Evolutionary conservation across 2,329 filamentous ascomycete genomes (phyloP), one percentile per base, ranked within the genome.

Genomic region (Alternaria infectoria): DNA sequence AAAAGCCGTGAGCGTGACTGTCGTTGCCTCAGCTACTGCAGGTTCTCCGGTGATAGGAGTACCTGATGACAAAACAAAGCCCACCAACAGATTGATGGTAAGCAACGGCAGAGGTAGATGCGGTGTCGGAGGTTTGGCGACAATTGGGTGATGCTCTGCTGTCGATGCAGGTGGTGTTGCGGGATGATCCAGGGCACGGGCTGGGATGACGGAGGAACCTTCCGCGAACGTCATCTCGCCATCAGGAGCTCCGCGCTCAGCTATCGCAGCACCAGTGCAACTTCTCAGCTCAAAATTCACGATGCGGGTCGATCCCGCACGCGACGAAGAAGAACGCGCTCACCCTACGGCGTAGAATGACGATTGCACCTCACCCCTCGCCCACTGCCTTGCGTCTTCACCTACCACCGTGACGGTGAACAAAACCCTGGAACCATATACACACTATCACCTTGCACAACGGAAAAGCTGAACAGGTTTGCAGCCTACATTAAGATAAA

Each of bases 271-370:
- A 50, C 23, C 52, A 43, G 54, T 36, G 17, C 40, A 21, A 13
- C 23, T 26, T 25, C 28, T 25, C 54, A 23, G 2, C 44, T 23
- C 51, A 26, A 25, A 56, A 10, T 6, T 10, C 6, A 36, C n/a
- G 44, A 40, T 3, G 11, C 26, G 44, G n/a, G n/a, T 6, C 7
- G 15, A 26, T 28, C 1, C 25, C 40, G 45, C 32, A 50, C 28
- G 43, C 43, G 45, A 40, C 12, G 23, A 28, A 40, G 17, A 23
- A 32, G n/a, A 15, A 12, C 17, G 11, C 28, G 2, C 47, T 44
- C 40, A 28, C 19, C 13, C 52, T 19, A 56, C 17, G 11, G 54
- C 28, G 50, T 66, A 72, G 64, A 56, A 74, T 68, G 69, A 71
- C 57, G 51, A 9, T 55, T 59, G 51, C 26, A 65, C 49, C 52